Evolutionary conservation across 2,329 filamentous ascomycete species (phyloP).

Genomic region (Magnaporthales sp.): DNA sequence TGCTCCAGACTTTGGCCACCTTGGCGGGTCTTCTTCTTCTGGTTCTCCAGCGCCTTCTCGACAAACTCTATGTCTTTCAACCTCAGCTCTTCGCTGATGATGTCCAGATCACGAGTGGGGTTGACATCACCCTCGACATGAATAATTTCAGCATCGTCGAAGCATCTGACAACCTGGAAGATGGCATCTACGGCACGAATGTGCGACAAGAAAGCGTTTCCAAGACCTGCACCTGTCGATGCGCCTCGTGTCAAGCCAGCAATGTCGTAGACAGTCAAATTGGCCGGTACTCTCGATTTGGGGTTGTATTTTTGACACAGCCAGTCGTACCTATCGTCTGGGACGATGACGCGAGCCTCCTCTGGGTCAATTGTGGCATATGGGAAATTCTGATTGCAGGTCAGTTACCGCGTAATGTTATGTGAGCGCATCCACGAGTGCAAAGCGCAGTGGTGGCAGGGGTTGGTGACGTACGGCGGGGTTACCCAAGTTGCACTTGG

Average conservation of each 20-base stretch:
- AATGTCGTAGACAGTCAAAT: conserved; percentile 97
- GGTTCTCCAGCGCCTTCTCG: conserved; percentile 85
- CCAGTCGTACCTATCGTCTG: conserved; percentile 94
- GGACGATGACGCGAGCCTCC: conserved; percentile 94
- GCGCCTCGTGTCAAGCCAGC: conserved; percentile 92
- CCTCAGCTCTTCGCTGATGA: conserved; percentile 92
- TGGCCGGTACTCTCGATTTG: conserved; percentile 93
- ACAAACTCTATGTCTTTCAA: conserved; percentile 99
- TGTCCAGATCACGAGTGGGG: conserved; percentile 85
- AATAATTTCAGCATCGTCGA: conserved; percentile 98
- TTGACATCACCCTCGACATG: conserved; percentile 99
- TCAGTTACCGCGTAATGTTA: background rate
- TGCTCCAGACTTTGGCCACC: conserved; percentile 94
- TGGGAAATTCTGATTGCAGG: conserved; percentile 70
- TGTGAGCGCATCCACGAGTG: conserved; percentile 6
- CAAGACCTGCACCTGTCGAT: conserved; percentile 93
- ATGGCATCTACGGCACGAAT: conserved; percentile 97
- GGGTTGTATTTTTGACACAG: conserved; percentile 93
- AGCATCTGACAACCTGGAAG: conserved; percentile 93
- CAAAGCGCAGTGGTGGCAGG: background rate
- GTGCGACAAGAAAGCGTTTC: conserved; percentile 96
- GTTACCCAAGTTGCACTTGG: conserved; percentile 94
- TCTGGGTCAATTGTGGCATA: conserved; percentile 99
- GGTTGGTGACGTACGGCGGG: conserved; percentile 63
- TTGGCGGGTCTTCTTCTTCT: conserved; percentile 89